These are phyloP conservation scores for Mycogone perniciosa DNA, from an alignment of 2,329 filamentous ascomycete species.

Conservation along the genomic window DNA sequence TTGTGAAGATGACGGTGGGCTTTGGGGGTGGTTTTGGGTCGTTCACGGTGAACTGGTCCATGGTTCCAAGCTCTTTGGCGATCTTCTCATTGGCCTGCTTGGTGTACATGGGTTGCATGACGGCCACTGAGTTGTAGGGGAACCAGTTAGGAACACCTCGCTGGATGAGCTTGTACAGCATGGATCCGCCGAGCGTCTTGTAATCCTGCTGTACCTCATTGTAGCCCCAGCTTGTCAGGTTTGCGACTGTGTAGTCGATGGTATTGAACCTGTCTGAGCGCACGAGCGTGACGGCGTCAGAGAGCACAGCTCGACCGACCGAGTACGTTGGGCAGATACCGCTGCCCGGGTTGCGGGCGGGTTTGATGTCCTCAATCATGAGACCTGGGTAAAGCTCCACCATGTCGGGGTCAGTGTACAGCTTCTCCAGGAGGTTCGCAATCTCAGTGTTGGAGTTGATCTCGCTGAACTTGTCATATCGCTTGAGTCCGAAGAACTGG, in stretches of 20 bases:
- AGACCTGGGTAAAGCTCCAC: slow-evolving; percentile 66
- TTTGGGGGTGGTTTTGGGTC: slow-evolving; percentile 15
- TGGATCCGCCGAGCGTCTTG: slow-evolving; percentile 14
- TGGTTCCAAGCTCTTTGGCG: slow-evolving; percentile 11
- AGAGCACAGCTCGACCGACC: slow-evolving; percentile 49
- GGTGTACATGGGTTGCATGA: slow-evolving; percentile 24
- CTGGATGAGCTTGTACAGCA: slow-evolving; percentile 19
- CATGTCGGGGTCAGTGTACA: slow-evolving; percentile 58
- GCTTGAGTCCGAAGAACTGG: slow-evolving; percentile 54
- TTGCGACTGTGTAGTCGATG: slow-evolving; percentile 35
- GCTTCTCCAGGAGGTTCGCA: slow-evolving; percentile 46
- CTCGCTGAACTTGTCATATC: slow-evolving; percentile 50
- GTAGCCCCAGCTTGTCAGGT: slow-evolving; percentile 24
- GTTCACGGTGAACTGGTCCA: slow-evolving; percentile 18
- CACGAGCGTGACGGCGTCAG: slow-evolving; percentile 54
- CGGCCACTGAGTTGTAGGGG: slow-evolving; percentile 18
- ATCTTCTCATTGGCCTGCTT: slow-evolving; percentile 17
- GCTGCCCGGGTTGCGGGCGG: slow-evolving; percentile 42
- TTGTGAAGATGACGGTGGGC: slow-evolving; percentile 18
- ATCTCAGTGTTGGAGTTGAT: slow-evolving; percentile 54
- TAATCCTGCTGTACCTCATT: slow-evolving; percentile 1
- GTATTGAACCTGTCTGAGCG: slow-evolving; percentile 56
- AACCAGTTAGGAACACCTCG: slow-evolving; percentile 17
- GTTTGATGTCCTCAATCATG: slow-evolving; percentile 53
- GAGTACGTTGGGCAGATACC: slow-evolving; percentile 49